Base-by-base conservation (phyloP, 768 basidiomycete genomes). In the Phlebiopsis gigantea region DNA sequence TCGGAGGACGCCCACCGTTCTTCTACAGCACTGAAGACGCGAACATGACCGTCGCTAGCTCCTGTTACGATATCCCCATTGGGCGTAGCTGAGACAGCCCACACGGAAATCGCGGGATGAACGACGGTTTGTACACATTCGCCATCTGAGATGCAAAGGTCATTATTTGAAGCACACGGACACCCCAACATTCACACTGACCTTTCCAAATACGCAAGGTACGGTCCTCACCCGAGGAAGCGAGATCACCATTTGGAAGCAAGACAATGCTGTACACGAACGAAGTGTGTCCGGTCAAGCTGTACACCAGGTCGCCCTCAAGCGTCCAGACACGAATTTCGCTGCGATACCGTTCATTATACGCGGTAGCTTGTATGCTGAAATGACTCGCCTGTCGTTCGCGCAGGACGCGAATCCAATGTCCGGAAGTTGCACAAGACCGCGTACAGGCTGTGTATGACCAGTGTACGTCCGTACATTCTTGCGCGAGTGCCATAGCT, bases 81-180 rank as follows among this genome's bases (percentile, higher is more conserved):
- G 0, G 91, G 86, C 78, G 93, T 85, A 5, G 85, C 79, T 0
- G 90, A 85, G 15, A 96, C 91, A 2, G 90, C 75, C 97, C 97
- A 99, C 1, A 99, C 91, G n/a, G 96, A 98, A 55, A 96, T 91
- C 7, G 93, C 93, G 6, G 97, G 94, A 66, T 97, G 93, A 9
- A 90, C 81, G 58, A 99, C 84, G 9, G 88, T 89, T 70, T 99
- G 96, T 5, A 80, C 71, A 62, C 90, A 90, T 69, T 93, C 90
- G 14, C 91, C 94, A 61, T 93, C 95, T 91, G 58, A 22, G 7
- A 14, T 39, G 17, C 7, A 39, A 17, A 39, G 34, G 34, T 9
- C 3, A 39, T 39, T 3, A 39, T n/a, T n/a, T n/a, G n/a, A n/a
- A n/a, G n/a, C n/a, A n/a, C n/a, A n/a, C n/a, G n/a, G n/a, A n/a